Base-by-base conservation (phyloP, 345 rosid species). In the Gossypium ekmanianum region DNA sequence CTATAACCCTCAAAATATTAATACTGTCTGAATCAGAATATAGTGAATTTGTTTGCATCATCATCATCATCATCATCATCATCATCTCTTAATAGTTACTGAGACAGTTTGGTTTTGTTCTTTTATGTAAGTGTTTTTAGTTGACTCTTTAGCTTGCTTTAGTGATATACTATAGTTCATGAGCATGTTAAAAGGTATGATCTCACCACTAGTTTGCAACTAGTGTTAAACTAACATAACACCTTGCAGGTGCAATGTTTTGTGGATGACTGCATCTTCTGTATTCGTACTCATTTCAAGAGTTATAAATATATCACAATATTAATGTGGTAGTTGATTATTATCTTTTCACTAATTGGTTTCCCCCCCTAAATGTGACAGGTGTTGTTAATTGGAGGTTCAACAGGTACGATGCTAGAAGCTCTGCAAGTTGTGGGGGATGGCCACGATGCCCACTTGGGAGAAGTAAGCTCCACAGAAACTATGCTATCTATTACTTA, bases 351-450 rank as follows among this genome's bases (percentile, higher is more conserved):
- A 52, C 10, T 55, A 55, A 20, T 24, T 51, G 47, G 64, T 52
- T 51, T 47, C 22, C 78, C 70, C 11, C 73, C 59, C 50, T 55
- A 68, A 75, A 75, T 75, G 70, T 70, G 73, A 69, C 85, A 95
- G 98, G 98, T 95, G 39, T 83, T 95, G 68, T 70, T 93, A 59
- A 95, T 91, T 79, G 99, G 98, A 77, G 99, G 98, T 77, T 95
- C 99, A 76, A 95, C 98, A 29, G 97, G 99, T 79, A 90, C 99
- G 47, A 93, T 95, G 99, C 91, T 95, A 77, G 99, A 89, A 89
- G 91, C 96, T 44, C 80, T 95, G 71, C 87, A 95, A 78, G 99
- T 95, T 79, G 85, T 91, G 61, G 98, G 98, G 27, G 99, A 95
- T 55, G 82, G 79, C 75, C 93, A 76, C 77, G 94, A 91, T 58